Evolutionary conservation across 331 rosid genomes (phyloP).

Genomic region (Dryas integrifolia): DNA sequence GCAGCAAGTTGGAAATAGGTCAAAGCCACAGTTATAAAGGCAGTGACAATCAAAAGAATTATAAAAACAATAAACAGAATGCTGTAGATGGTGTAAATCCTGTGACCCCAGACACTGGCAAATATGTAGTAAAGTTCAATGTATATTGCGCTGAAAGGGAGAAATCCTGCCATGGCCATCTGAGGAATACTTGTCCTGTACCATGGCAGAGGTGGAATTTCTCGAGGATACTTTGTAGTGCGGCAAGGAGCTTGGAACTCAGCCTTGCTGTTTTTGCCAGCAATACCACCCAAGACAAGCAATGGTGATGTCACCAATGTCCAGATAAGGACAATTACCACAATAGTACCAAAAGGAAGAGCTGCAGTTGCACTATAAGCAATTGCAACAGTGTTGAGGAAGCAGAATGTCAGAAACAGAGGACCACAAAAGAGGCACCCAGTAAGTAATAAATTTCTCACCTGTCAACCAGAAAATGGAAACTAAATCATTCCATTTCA

Average conservation of each 20-base stretch:
- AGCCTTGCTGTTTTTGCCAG: slow-evolving; percentile 83
- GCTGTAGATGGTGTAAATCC: slow-evolving; percentile 94
- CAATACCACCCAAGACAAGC: slow-evolving; percentile 95
- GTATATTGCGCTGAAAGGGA: slow-evolving; percentile 95
- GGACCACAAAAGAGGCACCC: slow-evolving; percentile 98
- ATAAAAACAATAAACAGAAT: slow-evolving; percentile 87
- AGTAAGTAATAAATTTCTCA: slow-evolving; percentile 81
- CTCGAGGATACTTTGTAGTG: slow-evolving; percentile 95
- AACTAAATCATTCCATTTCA: slow-evolving; percentile 18
- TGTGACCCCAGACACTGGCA: slow-evolving; percentile 99
- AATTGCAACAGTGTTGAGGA: slow-evolving; percentile 95
- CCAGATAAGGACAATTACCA: slow-evolving; percentile 91
- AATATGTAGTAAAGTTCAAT: slow-evolving; percentile 95
- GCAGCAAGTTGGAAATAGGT: slow-evolving; percentile 98
- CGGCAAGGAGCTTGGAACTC: slow-evolving; percentile 95
- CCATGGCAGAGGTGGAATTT: slow-evolving; percentile 90
- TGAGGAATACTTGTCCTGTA: slow-evolving; percentile 86
- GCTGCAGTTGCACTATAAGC: slow-evolving; percentile 94
- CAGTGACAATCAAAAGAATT: slow-evolving; percentile 92
- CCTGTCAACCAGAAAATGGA: slow-evolving; percentile 53
- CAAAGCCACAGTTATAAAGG: slow-evolving; percentile 96
- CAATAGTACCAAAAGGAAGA: slow-evolving; percentile 89
- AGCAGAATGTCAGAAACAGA: slow-evolving; percentile 85
- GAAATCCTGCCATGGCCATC: slow-evolving; percentile 99
- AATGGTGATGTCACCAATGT: slow-evolving; percentile 87